Percentiles rank a stretch among this genome's conserved stretches.
Conservation (phyloP, 192 early-diverging fungal species). For the Fimicolochytrium jonesii region DNA sequence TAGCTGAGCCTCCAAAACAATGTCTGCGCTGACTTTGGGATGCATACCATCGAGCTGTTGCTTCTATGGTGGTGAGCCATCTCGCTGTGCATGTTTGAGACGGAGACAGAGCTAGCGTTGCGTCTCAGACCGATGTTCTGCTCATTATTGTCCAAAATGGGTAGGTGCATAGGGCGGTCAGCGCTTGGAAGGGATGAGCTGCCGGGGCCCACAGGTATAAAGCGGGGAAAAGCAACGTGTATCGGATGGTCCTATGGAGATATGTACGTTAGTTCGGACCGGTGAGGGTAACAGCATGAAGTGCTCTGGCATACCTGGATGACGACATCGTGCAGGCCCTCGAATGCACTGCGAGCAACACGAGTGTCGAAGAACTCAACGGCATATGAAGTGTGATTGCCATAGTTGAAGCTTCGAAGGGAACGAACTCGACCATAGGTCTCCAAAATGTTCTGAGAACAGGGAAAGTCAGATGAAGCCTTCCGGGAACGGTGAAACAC, state of each 20-base stretch:
- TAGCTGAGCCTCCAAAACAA: no score
- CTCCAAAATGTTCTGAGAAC: constrained; percentile 24
- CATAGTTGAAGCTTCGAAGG: constrained; percentile 21
- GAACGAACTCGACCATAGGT: constrained; percentile 36
- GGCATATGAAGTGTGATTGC: constrained; percentile 12
- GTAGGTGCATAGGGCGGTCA: neutral
- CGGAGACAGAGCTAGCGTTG: no score
- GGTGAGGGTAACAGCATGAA: neutral
- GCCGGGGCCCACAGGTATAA: neutral
- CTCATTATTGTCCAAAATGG: no score
- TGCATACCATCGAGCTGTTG: no score
- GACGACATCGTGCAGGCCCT: constrained; percentile 24
- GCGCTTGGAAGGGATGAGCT: neutral
- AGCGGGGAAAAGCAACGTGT: constrained; percentile 11
- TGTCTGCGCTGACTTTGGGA: no score
- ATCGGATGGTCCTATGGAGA: constrained; percentile 8
- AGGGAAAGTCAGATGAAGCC: constrained; percentile 4
- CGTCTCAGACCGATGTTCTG: no score
- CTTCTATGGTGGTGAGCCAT: no score
- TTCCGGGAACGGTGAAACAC: neutral
- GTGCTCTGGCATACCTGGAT: constrained; percentile 30
- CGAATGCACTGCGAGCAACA: constrained; percentile 29
- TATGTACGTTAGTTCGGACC: neutral
- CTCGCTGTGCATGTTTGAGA: no score
- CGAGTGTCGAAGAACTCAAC: constrained; percentile 51